Evolutionary conservation across 352 stramenopile species (phyloP), one percentile per base, ranked within the genome.

Genomic region (Phytophthora lateralis): DNA sequence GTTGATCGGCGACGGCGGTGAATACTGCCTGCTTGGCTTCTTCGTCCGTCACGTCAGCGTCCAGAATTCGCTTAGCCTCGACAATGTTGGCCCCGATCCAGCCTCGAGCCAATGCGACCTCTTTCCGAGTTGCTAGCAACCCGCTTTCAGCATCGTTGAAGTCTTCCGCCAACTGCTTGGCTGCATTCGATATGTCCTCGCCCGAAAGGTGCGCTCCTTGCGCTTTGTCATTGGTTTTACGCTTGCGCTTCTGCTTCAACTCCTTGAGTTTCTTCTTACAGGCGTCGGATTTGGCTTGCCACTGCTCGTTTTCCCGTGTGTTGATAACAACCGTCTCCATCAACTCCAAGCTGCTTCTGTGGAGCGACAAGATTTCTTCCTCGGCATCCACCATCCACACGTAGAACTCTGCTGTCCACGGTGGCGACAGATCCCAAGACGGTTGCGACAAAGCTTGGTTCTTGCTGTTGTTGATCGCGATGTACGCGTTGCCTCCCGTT

Each of bases 371-470:
- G 9, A 91, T 69, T 50, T 91, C 82, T 14, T 88, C 71, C 3
- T 72, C 24, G 4, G 67, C 70, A 10, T 84, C 70, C 4, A 75
- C 68, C 41, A 89, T 60, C 80, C 80, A 88, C 2, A 91, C 29
- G 43, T 78, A 93, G 48, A 75, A 87, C 50, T 93, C 84, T 17
- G 84, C 67, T 11, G 82, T 89, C 84, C 84, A 91, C 0, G 84
- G 84, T 7, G 81, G 84, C 12, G 78, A 38, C 29, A 88, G 47
- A 51, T 93, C 81, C 10, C 26, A 24, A 29, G 17, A 54, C 17
- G 21, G 38, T 49, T 41, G 35, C 51, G 17, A 42, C 12, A 30
- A 12, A 26, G 24, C n/a, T 49, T 47, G 50, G 14, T 14, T 66
- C 32, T 26, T 52, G 53, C 52, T 62, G 30, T 48, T 75, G 14